Conservation (phyloP, 176 grass and related monocot genomes). For the Thalia dealbata region DNA sequence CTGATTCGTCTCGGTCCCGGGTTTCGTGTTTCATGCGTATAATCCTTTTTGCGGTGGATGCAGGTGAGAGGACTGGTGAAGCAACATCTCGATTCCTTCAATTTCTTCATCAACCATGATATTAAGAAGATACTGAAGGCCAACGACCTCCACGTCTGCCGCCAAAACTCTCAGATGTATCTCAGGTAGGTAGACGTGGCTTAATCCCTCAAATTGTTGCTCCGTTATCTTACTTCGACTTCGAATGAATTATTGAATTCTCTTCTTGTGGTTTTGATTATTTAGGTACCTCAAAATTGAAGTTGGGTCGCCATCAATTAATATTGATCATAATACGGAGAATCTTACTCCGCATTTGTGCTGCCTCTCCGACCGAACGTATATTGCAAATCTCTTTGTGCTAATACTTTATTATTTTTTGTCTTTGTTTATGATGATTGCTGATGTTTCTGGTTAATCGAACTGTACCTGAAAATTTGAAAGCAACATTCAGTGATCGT, state of each 20-base stretch:
- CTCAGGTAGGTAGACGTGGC: conserved; percentile 27
- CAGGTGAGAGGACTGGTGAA: conserved; percentile 83
- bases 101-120: conserved; percentile 64
- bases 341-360: conserved; percentile 54
- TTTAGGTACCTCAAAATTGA: conserved; percentile 46
- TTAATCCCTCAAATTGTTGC: not conserved
- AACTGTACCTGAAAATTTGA: not conserved
- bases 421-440: not conserved
- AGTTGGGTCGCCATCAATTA: conserved; percentile 33
- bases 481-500: not conserved
- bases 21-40: not conserved
- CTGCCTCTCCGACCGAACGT: conserved; percentile 64
- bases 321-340: conserved; percentile 25
- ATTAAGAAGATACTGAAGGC: conserved; percentile 71
- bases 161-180: conserved; percentile 46
- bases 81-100: conserved; percentile 79
- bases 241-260: not conserved
- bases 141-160: conserved; percentile 41
- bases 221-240: not conserved
- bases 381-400: not conserved
- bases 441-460: not conserved
- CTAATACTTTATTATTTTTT: not conserved
- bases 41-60: not conserved
- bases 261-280: conserved; percentile 13
- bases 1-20: not conserved